Evolutionary conservation across 106 monocot species (phyloP).

Genomic region (Agapanthus africanus): DNA sequence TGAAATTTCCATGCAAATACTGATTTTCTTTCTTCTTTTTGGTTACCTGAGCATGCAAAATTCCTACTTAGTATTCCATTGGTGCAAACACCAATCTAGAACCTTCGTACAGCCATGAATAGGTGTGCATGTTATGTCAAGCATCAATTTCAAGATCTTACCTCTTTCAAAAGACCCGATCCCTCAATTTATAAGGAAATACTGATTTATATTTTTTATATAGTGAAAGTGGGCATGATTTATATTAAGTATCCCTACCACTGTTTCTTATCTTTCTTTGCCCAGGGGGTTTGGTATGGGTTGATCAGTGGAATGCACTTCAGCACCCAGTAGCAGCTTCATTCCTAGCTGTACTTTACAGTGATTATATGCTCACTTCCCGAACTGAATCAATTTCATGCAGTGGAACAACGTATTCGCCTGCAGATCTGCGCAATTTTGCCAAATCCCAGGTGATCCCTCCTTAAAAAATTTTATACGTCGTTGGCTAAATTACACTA

Average conservation of each 20-base stretch:
- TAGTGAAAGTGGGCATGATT: not conserved
- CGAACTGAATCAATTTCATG: slow-evolving; percentile 39
- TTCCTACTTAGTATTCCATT: not conserved
- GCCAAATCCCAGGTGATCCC: slow-evolving; percentile 64
- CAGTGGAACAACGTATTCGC: slow-evolving; percentile 36
- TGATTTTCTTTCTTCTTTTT: not conserved
- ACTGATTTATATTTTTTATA: not conserved
- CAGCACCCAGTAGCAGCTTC: slow-evolving; percentile 78
- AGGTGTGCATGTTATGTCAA: not conserved
- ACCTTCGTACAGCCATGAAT: not conserved
- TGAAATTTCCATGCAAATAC: not conserved
- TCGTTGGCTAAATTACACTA: no score
- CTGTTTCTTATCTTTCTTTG: slow-evolving; percentile 4
- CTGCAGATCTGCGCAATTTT: slow-evolving; percentile 64
- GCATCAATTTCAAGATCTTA: not conserved
- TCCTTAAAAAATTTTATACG: not conserved
- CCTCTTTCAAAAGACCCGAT: not conserved
- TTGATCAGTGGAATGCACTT: slow-evolving; percentile 71
- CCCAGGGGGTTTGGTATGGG: slow-evolving; percentile 73
- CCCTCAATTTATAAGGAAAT: not conserved
- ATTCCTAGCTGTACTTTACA: slow-evolving; percentile 76
- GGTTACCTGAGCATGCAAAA: not conserved
- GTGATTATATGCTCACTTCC: slow-evolving; percentile 83
- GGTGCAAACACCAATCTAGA: no score
- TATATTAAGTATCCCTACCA: not conserved